Base-by-base conservation (phyloP, 148 eudicot species). In the Selenicereus undatus region DNA sequence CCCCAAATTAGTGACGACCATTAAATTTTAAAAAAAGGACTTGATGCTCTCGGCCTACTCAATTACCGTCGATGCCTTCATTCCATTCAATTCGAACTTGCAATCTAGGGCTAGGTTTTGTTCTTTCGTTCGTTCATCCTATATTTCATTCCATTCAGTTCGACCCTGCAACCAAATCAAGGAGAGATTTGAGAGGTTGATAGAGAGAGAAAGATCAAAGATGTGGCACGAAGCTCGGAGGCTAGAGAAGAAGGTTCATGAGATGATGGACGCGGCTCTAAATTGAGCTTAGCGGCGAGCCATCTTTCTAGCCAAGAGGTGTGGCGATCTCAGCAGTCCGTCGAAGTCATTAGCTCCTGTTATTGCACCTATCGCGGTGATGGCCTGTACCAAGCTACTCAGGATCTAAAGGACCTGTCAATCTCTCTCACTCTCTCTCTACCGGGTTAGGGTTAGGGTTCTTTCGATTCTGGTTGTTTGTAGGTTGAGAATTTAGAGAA, bases 211-310 rank as follows among this genome's bases (percentile, higher is more conserved):
- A 84, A 77, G n/a, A n/a, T n/a, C n/a, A n/a, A n/a, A n/a, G n/a
- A 96, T 93, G 99, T 96, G 99, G 99, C 98, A 96, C 83, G 99
- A 96, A 86, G 98, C 98, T 20, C 85, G 99, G 65, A 89, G 97
- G 82, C 93, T 98, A n/a, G n/a, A n/a, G n/a, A n/a, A n/a, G n/a
- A n/a, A n/a, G 88, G 99, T 96, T 32, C 98, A 96, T 85, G 98
- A 96, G 78, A 87, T 96, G 93, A 96, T 93, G 99, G 99, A 96
- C 85, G 93, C 93, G 0, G 98, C 98, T 72, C 87, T 98, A 8
- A 96, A 96, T 85, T 74, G 99, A 81, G 98, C 98, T 22, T 98
- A 93, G 83, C 82, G 98, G 36, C 91, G 98, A 60, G 98, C 99
- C 26, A 54, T 94, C 7, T 96, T 87, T 83, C 87, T 96, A 14